Conservation (phyloP, 208 protist species). For the Phytomonas serpens region DNA sequence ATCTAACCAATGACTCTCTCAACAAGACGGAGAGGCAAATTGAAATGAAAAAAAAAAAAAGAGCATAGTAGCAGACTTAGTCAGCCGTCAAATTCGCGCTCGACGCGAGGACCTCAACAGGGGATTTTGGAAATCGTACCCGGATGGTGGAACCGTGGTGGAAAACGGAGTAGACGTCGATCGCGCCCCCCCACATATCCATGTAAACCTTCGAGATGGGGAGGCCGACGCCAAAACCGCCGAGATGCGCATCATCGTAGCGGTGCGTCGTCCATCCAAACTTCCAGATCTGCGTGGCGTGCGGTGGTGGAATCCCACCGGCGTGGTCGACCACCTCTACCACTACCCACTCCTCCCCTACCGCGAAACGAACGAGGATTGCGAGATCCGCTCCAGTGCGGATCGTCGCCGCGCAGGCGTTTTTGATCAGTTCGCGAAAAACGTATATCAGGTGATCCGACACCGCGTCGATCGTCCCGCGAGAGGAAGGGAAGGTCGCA, state of each 20-base stretch:
- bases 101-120: conserved; percentile 48
- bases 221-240: conserved; percentile 76
- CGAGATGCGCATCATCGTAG: conserved; percentile 48
- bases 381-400: conserved; percentile 16
- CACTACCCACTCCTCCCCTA: conserved; percentile 50
- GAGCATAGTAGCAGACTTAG: not conserved
- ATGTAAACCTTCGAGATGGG: conserved; percentile 83
- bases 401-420: conserved; percentile 65
- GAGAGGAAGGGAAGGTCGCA: conserved; percentile 2
- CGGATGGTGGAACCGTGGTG: conserved; percentile 62
- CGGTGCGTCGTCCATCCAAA: conserved; percentile 84
- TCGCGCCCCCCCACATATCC: conserved; percentile 72
- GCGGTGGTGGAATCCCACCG: conserved; percentile 39
- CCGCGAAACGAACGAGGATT: conserved; percentile 39
- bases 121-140: conserved; percentile 66
- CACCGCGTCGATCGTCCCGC: conserved; percentile 37
- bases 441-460: conserved; percentile 71
- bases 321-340: conserved; percentile 66
- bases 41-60: no score
- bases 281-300: conserved; percentile 56
- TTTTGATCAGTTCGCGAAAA: conserved; percentile 79
- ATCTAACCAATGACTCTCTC: no score
- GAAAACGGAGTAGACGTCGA: conserved; percentile 48
- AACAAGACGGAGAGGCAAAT: no score
- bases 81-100: not conserved